phyloP scores from a whole-genome alignment of 2,329 filamentous ascomycete species.

The Stenocarpella maydis region DNA sequence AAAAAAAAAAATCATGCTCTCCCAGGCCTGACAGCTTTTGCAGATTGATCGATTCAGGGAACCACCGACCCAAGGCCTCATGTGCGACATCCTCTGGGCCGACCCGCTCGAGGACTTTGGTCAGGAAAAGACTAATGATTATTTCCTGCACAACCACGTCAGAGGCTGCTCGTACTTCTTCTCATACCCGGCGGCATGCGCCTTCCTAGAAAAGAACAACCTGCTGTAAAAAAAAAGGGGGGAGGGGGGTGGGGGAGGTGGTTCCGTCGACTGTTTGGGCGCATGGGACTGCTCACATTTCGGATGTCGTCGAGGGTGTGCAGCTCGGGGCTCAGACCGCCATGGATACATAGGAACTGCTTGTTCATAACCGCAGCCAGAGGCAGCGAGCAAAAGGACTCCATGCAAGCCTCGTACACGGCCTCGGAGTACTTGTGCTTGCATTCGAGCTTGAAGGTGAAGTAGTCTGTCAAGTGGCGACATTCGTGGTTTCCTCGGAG shows the following conservation, averaged over 20 bases:
- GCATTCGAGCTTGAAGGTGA: slow-evolving; percentile 99
- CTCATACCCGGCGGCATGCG: slow-evolving; percentile 95
- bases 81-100: slow-evolving; percentile 99
- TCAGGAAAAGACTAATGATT: slow-evolving; percentile 97
- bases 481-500: slow-evolving; percentile 98
- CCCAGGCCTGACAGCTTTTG: slow-evolving; percentile 33
- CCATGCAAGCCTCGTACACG: slow-evolving; percentile 97
- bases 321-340: slow-evolving; percentile 92
- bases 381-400: slow-evolving; percentile 94
- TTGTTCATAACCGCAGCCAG: slow-evolving; percentile 99
- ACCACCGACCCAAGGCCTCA: slow-evolving; percentile 94
- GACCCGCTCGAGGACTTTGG: slow-evolving; percentile 98
- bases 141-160: slow-evolving; percentile 97
- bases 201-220: slow-evolving; percentile 99
- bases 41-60: slow-evolving; percentile 98
- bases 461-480: slow-evolving; percentile 98
- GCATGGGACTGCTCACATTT: slow-evolving; percentile 64
- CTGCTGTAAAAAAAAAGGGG: too few relatives aligned
- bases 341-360: slow-evolving; percentile 98
- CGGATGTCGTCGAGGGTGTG: slow-evolving; percentile 95
- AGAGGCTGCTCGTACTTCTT: slow-evolving; percentile 99
- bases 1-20: neutral
- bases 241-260: neutral
- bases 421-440: slow-evolving; percentile 99
- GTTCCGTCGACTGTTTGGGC: slow-evolving; percentile 3